Percentiles rank a stretch among this genome's conserved stretches.
Conservation (phyloP, 2,329 filamentous ascomycete species). For the Alternaria brassicicola region DNA sequence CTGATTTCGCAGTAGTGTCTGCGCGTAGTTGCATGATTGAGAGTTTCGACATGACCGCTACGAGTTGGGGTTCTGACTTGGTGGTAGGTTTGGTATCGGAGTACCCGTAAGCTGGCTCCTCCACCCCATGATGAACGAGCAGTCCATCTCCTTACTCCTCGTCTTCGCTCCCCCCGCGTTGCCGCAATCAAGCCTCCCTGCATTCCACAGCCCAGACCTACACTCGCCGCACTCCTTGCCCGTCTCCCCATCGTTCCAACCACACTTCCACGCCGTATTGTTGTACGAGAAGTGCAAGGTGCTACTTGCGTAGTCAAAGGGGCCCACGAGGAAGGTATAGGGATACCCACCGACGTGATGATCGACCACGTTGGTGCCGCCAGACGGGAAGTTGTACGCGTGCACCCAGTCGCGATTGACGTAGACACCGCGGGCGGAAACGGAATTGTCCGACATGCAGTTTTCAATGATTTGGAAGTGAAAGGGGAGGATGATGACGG, state of each 20-base stretch:
- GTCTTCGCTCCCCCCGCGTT: neutral
- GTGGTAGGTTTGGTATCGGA: neutral
- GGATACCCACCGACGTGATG: constrained; percentile 12
- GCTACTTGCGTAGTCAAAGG: neutral
- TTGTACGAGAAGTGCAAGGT: constrained; percentile 13
- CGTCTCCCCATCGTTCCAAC: constrained; percentile 20
- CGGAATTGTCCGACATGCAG: neutral
- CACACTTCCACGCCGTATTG: constrained; percentile 8
- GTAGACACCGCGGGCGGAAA: neutral
- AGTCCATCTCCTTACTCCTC: constrained; percentile 18
- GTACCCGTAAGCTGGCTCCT: neutral
- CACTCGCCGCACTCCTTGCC: constrained; percentile 28
- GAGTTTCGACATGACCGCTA: neutral
- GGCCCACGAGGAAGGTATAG: constrained; percentile 3
- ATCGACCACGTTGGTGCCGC: neutral
- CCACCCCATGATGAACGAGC: constrained; percentile 19
- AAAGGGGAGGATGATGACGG: constrained; percentile 24
- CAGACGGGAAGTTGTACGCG: neutral
- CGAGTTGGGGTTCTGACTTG: neutral
- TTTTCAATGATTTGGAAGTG: constrained; percentile 15
- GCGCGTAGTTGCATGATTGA: neutral
- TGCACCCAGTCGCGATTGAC: neutral
- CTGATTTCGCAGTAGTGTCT: neutral
- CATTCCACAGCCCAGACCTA: constrained; percentile 14
- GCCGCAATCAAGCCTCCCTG: neutral